phyloP scores from a whole-genome alignment of 2,329 filamentous ascomycete species.

The Claviceps humidiphila region DNA sequence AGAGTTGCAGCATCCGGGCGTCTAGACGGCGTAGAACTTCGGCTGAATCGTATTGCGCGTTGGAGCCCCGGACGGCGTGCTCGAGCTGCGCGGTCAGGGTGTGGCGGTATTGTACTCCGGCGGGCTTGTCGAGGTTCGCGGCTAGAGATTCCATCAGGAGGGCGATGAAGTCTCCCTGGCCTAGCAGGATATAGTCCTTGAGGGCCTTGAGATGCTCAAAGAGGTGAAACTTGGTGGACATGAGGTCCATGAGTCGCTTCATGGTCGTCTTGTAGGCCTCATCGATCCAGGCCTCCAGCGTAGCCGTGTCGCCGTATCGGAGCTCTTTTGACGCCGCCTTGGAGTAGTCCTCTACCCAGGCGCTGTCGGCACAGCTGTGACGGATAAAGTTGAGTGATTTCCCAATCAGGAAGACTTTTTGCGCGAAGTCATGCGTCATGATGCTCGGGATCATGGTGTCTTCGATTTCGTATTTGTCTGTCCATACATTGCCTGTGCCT shows the following conservation, averaged over 20 bases:
- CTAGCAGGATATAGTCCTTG: conserved; percentile 88
- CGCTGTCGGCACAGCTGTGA: conserved; percentile 83
- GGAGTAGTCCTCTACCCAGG: conserved; percentile 92
- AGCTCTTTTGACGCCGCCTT: conserved; percentile 86
- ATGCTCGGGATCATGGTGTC: conserved; percentile 83
- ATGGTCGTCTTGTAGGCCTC: conserved; percentile 97
- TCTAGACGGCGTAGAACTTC: conserved; percentile 87
- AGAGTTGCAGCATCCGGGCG: conserved; percentile 94
- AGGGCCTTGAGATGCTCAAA: conserved; percentile 85
- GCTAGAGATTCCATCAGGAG: conserved; percentile 93
- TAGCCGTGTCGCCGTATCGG: conserved; percentile 83
- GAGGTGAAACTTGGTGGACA: conserved; percentile 89
- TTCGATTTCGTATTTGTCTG: conserved; percentile 87
- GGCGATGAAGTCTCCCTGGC: conserved; percentile 94
- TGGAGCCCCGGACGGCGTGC: conserved; percentile 91
- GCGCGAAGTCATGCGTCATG: conserved; percentile 83
- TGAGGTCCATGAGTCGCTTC: conserved; percentile 82
- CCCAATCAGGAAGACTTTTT: conserved; percentile 93
- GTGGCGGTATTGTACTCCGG: conserved; percentile 93
- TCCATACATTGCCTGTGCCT: conserved; percentile 74
- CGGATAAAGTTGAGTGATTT: conserved; percentile 98
- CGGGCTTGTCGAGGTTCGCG: conserved; percentile 82
- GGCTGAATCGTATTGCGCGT: conserved; percentile 86
- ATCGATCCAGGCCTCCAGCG: conserved; percentile 83
- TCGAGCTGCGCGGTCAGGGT: conserved; percentile 95